Percentiles rank a stretch among this genome's conserved stretches.
Evolutionary conservation across 225 moss, liverwort and hornwort species (phyloP).

Genomic region (Lunularia cruciata): DNA sequence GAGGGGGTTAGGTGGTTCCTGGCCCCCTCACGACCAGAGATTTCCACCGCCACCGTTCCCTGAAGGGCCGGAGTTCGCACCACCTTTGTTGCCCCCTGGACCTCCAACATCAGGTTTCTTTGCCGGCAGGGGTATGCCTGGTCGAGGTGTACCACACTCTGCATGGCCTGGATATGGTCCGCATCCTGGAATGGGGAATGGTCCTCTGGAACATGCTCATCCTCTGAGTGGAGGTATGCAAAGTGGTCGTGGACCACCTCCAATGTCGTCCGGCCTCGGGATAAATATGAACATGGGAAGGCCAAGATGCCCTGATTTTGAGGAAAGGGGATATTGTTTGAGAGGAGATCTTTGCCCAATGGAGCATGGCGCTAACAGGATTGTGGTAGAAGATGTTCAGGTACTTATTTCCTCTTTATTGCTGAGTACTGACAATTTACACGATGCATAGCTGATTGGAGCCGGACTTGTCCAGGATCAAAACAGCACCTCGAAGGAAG

Average conservation of each 20-base stretch:
- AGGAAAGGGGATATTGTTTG: constrained; percentile 92
- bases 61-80: constrained; percentile 56
- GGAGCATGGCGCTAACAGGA: constrained; percentile 95
- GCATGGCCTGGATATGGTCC: constrained; percentile 65
- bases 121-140: constrained; percentile 74
- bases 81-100: constrained; percentile 63
- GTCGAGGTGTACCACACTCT: constrained; percentile 61
- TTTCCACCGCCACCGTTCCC: constrained; percentile 68
- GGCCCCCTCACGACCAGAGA: constrained; percentile 65
- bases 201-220: constrained; percentile 74
- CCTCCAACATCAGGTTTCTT: constrained; percentile 64
- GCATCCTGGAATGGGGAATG: constrained; percentile 76
- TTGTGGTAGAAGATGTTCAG: constrained; percentile 98
- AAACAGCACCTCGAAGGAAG: too few relatives aligned
- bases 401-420: constrained; percentile 40
- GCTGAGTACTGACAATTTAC: too few relatives aligned
- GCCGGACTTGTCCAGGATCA: too few relatives aligned
- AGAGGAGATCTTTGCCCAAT: constrained; percentile 96
- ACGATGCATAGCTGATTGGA: too few relatives aligned
- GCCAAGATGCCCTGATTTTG: constrained; percentile 93
- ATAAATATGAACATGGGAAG: constrained; percentile 77
- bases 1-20: constrained; percentile 63
- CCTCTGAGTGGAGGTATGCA: constrained; percentile 37
- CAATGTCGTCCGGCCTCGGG: constrained; percentile 47
- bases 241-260: constrained; percentile 63